Evolutionary conservation across 441 rosid genomes (phyloP), one percentile per base, ranked within the genome.

Genomic region (Hypseocharis bilobata): DNA sequence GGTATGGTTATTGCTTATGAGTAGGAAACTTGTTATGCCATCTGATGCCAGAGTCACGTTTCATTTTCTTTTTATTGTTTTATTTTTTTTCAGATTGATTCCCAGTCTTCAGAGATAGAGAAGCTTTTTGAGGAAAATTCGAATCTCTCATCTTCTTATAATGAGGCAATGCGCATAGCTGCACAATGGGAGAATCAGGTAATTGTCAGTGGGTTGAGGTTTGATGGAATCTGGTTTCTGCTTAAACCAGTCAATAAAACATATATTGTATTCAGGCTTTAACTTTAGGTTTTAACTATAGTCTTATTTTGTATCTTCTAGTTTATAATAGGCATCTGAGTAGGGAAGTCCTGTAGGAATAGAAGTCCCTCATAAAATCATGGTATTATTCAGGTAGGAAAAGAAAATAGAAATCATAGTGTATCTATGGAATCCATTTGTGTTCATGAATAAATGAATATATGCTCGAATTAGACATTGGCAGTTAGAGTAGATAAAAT

Each of bases 101-200:
- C 79, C 72, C 99, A 88, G 78, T 91, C 99, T 74, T 84, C 94
- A 54, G 99, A 91, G 83, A 91, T 91, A 70, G 97, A 93, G 85
- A 86, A 64, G 71, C 95, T 93, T 47, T 93, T 90, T 67, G 96
- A 93, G 77, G 95, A 90, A 70, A 91, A 93, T 71, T 84, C 93
- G 0, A 83, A 71, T 70, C 82, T 91, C 51, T 75, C 84, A 2
- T 77, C 86, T 44, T 85, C 94, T 27, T 82, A 82, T 81, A 81
- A 86, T 76, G 97, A 91, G 76, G 89, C 93, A 68, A 72, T 70
- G 71, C 69, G 64, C 76, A 63, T 73, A 49, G 88, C 91, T 30
- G 86, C 65, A 60, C 90, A 83, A 45, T 93, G 99, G 99, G 96
- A 93, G 79, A 86, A 83, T 81, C 96, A 88, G 93, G 99, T 91